phyloP scores from a whole-genome alignment of 352 stramenopile species.

The Globisporangium echinulatum region DNA sequence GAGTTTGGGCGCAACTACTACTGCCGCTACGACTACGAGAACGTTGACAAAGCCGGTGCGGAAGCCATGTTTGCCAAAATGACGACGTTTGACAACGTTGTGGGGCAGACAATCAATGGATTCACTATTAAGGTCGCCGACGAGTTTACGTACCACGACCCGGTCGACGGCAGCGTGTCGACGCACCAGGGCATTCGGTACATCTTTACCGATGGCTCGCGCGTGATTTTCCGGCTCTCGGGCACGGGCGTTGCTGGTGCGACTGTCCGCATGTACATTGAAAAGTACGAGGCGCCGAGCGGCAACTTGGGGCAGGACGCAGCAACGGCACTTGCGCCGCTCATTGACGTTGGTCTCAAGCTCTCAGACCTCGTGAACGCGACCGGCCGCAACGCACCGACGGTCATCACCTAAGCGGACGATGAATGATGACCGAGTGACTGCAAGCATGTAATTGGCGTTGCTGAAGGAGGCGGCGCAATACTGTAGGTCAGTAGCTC shows the following conservation, averaged over 20 bases:
- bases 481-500: too few species aligned
- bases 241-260: constrained; percentile 96
- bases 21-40: constrained; percentile 99
- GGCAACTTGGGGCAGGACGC: constrained; percentile 82
- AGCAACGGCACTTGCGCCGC: constrained; percentile 69
- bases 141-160: constrained; percentile 98
- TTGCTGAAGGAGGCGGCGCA: too few species aligned
- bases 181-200: constrained; percentile 96
- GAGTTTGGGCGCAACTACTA: constrained; percentile 99
- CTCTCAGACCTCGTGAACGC: constrained; percentile 91
- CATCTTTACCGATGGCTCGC: constrained; percentile 92
- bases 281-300: constrained; percentile 94
- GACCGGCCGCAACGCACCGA: constrained; percentile 92
- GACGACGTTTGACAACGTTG: constrained; percentile 57
- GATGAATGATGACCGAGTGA: too few species aligned
- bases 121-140: constrained; percentile 88
- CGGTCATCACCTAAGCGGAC: constrained; percentile 94
- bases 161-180: constrained; percentile 95
- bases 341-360: constrained; percentile 91
- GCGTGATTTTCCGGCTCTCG: constrained; percentile 97
- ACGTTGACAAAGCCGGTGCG: constrained; percentile 88
- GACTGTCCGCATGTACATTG: constrained; percentile 99
- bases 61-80: constrained; percentile 74
- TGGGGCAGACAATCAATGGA: constrained; percentile 63
- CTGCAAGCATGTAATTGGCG: too few species aligned